phyloP scores from a whole-genome alignment of 148 eudicot species.

The Rhododendron vialii region DNA sequence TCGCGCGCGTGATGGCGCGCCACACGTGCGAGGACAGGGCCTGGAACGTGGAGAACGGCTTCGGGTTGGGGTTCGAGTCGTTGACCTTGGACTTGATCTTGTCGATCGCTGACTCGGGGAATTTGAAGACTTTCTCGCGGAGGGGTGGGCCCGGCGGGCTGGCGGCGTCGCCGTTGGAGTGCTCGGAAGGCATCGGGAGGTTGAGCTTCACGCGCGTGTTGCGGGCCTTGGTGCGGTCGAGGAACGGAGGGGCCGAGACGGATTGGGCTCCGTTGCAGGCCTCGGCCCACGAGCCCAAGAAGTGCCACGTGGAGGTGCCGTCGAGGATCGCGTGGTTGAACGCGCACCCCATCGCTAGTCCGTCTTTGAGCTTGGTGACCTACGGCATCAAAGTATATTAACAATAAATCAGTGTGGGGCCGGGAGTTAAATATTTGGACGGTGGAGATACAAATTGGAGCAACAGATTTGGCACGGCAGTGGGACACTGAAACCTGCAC shows the following conservation, averaged over 20 bases:
- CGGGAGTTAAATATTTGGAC: not conserved
- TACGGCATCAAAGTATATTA: conserved; percentile 16
- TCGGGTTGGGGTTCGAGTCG: conserved; percentile 14
- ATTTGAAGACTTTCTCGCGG: conserved; percentile 67
- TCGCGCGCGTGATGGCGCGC: conserved; percentile 72
- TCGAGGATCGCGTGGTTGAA: conserved; percentile 90
- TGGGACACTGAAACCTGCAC: not conserved
- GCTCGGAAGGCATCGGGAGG: conserved; percentile 32
- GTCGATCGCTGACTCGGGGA: conserved; percentile 64
- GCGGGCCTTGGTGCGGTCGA: conserved; percentile 81
- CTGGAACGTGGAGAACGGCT: conserved; percentile 78
- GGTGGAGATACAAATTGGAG: not conserved
- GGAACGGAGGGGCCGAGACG: conserved; percentile 57
- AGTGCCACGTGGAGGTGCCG: conserved; percentile 97
- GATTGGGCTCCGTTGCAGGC: conserved; percentile 55
- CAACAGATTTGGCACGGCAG: not conserved
- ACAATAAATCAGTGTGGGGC: conserved; percentile 1
- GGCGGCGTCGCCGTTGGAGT: conserved; percentile 22
- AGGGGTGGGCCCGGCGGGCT: conserved; percentile 32
- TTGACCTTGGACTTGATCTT: conserved; percentile 58
- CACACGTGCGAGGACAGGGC: conserved; percentile 81
- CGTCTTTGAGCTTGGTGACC: conserved; percentile 86
- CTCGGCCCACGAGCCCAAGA: conserved; percentile 91
- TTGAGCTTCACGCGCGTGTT: conserved; percentile 72
- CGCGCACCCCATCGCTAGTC: conserved; percentile 79